These are phyloP conservation scores for Suillus alpinus DNA, from an alignment of 768 basidiomycete genomes.

Conservation along the genomic window DNA sequence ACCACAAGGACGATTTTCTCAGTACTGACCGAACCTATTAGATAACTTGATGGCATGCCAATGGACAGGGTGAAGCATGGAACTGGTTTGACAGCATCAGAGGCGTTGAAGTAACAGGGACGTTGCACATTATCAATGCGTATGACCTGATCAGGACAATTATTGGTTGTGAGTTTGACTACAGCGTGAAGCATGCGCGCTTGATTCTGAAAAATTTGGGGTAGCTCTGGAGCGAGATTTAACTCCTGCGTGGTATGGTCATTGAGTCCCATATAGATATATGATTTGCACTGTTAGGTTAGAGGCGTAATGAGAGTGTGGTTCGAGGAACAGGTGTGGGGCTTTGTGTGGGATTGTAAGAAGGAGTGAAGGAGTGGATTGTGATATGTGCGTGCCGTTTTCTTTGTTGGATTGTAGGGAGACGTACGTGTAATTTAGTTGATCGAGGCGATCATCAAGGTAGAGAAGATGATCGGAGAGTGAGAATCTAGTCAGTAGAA, in stretches of 20 bases:
- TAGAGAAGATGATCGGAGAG: neutral
- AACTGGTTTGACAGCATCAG: neutral
- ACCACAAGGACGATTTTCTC: neutral
- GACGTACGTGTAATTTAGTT: neutral
- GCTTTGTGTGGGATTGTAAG: neutral
- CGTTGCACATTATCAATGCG: neutral
- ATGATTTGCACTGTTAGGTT: neutral
- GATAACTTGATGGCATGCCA: neutral
- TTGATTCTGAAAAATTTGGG: neutral
- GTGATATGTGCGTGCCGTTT: neutral
- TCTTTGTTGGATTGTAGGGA: neutral
- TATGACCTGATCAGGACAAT: neutral
- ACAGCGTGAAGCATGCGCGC: neutral
- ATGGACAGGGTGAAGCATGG: neutral
- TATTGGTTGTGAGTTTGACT: neutral
- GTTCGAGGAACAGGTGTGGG: neutral
- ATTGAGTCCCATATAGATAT: neutral
- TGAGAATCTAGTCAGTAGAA: neutral
- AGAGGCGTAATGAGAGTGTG: neutral
- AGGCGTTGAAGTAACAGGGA: neutral
- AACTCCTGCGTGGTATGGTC: neutral
- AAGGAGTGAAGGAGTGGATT: neutral
- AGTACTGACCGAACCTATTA: neutral
- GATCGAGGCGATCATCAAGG: neutral
- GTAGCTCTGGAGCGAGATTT: neutral